These are phyloP conservation scores for Hemileccinum rubropunctum DNA, from an alignment of 768 basidiomycete species.

Conservation along the genomic window DNA sequence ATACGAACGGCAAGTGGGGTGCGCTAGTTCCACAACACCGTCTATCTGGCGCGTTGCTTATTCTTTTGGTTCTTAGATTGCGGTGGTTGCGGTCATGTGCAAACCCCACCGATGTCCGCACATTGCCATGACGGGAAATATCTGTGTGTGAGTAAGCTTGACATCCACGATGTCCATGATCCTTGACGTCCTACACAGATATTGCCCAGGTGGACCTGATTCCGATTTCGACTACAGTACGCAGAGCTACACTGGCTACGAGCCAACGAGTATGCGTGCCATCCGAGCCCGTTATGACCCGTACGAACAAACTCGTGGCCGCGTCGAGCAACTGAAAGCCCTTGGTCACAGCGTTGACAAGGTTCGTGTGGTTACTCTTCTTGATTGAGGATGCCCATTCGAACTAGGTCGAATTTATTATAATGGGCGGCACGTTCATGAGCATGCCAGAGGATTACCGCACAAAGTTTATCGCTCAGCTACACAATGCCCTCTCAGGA, in stretches of 20 bases:
- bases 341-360: constrained; percentile 98
- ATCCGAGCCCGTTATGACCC: constrained; percentile 96
- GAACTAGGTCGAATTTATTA: constrained; percentile 79
- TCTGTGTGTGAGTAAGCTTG: constrained; percentile 77
- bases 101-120: constrained; percentile 99
- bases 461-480: constrained; percentile 87
- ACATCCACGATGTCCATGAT: neutral
- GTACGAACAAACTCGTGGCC: constrained; percentile 93
- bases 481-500: constrained; percentile 95
- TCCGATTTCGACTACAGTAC: constrained; percentile 99
- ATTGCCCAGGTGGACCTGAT: constrained; percentile 98
- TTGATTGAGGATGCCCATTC: neutral
- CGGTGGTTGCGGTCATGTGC: constrained; percentile 99
- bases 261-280: constrained; percentile 98
- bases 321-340: constrained; percentile 93
- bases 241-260: constrained; percentile 91
- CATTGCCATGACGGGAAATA: constrained; percentile 99
- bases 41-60: neutral
- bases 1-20: constrained; percentile 97
- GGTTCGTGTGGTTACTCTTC: constrained; percentile 43
- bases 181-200: constrained; percentile 43
- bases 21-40: constrained; percentile 21
- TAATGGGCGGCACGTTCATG: constrained; percentile 99
- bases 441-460: constrained; percentile 98
- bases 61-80: constrained; percentile 56